Conservation (phyloP, 441 rosid genomes). For the Populus hybrid region DNA sequence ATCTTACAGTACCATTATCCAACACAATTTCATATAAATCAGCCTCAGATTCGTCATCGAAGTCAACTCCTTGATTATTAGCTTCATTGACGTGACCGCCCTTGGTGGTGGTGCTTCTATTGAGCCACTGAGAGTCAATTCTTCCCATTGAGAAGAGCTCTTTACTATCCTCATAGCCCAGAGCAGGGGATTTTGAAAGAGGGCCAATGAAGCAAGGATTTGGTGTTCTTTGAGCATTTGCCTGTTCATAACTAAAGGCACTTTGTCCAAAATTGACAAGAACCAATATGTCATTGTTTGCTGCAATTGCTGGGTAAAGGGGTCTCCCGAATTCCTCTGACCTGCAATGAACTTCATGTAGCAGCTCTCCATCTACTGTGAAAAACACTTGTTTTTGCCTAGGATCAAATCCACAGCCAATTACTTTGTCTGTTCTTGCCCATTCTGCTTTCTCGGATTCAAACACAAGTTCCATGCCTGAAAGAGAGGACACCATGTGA, state of each 20-base stretch:
- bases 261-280: slow-evolving; percentile 69
- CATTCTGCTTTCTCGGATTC: slow-evolving; percentile 55
- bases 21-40: slow-evolving; percentile 84
- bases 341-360: slow-evolving; percentile 56
- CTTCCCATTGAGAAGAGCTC: slow-evolving; percentile 96
- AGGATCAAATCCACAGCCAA: slow-evolving; percentile 71
- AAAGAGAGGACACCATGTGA: slow-evolving; percentile 1
- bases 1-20: slow-evolving; percentile 47
- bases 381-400: slow-evolving; percentile 60
- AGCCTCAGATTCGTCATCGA: slow-evolving; percentile 82
- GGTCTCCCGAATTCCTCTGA: slow-evolving; percentile 62
- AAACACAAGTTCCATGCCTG: slow-evolving; percentile 64
- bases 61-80: slow-evolving; percentile 36
- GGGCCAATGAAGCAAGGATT: slow-evolving; percentile 72
- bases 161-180: slow-evolving; percentile 68
- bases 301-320: slow-evolving; percentile 58
- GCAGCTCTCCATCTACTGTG: slow-evolving; percentile 53
- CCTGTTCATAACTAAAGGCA: slow-evolving; percentile 43
- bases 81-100: slow-evolving; percentile 27
- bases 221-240: slow-evolving; percentile 55
- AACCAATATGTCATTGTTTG: slow-evolving; percentile 40
- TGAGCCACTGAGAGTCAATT: slow-evolving; percentile 78
- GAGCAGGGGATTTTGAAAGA: slow-evolving; percentile 40
- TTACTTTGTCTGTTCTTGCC: slow-evolving; percentile 45
- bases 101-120: slow-evolving; percentile 35